phyloP scores from a whole-genome alignment of 2,329 filamentous ascomycete species.

The Thielaviopsis musarum region DNA sequence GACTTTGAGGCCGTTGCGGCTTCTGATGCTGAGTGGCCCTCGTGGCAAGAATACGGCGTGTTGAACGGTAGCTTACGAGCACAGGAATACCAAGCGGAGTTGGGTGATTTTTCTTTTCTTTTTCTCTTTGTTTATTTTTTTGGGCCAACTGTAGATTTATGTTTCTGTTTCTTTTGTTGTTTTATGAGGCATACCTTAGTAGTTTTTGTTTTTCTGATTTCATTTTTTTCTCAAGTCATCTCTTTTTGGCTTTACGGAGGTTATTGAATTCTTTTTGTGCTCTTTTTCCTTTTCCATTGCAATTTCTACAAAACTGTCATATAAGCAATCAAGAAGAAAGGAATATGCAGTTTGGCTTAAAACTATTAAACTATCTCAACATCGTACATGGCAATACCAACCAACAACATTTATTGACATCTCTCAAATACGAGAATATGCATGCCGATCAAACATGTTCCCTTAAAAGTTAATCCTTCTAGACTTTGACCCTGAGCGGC shows the following conservation, averaged over 20 bases:
- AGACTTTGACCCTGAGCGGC: background rate
- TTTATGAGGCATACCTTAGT: background rate
- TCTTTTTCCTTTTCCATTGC: conserved; percentile 16
- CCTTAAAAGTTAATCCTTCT: background rate
- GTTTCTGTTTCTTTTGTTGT: conserved; percentile 10
- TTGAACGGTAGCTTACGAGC: background rate
- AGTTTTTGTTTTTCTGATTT: background rate
- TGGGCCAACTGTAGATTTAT: conserved; percentile 9
- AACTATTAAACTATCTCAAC: background rate
- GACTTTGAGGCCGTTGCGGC: no score
- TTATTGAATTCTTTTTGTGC: background rate
- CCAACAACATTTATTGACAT: background rate
- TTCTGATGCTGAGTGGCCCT: background rate
- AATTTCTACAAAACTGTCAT: background rate
- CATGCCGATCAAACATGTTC: background rate
- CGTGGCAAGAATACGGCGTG: background rate
- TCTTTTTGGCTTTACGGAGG: background rate
- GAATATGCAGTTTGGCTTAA: background rate
- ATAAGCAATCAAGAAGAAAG: background rate
- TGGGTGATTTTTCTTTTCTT: conserved; percentile 8
- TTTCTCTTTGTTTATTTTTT: conserved; percentile 13
- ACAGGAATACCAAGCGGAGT: conserved; percentile 8
- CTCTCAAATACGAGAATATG: background rate
- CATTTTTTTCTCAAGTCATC: background rate
- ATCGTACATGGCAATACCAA: background rate